Evolutionary conservation across 1,284 basidiomycete species (phyloP).

Genomic region (Moniliella sp.): DNA sequence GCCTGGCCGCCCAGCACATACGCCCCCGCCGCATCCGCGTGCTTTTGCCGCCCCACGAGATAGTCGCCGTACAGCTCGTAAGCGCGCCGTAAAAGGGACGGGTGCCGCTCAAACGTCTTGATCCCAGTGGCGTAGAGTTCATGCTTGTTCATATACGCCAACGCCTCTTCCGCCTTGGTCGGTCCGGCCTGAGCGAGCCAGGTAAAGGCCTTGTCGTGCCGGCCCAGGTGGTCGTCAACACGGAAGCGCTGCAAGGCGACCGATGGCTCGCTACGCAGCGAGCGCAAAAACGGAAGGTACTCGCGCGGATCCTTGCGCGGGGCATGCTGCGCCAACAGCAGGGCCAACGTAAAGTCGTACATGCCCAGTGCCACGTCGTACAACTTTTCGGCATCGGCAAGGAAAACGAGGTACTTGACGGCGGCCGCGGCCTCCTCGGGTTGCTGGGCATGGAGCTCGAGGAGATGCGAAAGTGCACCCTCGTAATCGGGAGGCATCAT

Average conservation of each 20-base stretch:
- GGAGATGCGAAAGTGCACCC: slow-evolving; percentile 54
- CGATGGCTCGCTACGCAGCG: slow-evolving; percentile 56
- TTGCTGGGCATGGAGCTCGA: slow-evolving; percentile 49
- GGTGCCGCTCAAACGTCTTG: slow-evolving; percentile 5
- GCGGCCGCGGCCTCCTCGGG: slow-evolving; percentile 64
- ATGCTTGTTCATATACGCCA: slow-evolving; percentile 58
- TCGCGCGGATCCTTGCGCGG: slow-evolving; percentile 93
- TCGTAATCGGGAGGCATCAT: slow-evolving; percentile 81
- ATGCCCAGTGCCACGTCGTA: slow-evolving; percentile 90
- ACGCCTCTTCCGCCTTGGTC: slow-evolving; percentile 55
- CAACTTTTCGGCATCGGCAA: slow-evolving; percentile 72
- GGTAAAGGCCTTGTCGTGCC: slow-evolving; percentile 51
- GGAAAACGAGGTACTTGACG: slow-evolving; percentile 92
- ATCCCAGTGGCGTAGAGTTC: slow-evolving; percentile 41
- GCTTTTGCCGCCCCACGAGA: slow-evolving; percentile 63
- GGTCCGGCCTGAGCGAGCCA: slow-evolving; percentile 55
- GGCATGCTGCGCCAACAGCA: slow-evolving; percentile 88
- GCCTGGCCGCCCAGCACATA: slow-evolving; percentile 8
- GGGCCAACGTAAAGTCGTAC: slow-evolving; percentile 88
- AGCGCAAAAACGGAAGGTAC: slow-evolving; percentile 83
- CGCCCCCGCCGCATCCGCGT: slow-evolving; percentile 54
- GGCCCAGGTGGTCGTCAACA: slow-evolving; percentile 76
- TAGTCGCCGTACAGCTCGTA: slow-evolving; percentile 60
- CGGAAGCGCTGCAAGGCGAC: slow-evolving; percentile 59
- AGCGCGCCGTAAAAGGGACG: slow-evolving; percentile 5